Evolutionary conservation across 805 yeast species (phyloP).

Genomic region (Saturnispora sekii): DNA sequence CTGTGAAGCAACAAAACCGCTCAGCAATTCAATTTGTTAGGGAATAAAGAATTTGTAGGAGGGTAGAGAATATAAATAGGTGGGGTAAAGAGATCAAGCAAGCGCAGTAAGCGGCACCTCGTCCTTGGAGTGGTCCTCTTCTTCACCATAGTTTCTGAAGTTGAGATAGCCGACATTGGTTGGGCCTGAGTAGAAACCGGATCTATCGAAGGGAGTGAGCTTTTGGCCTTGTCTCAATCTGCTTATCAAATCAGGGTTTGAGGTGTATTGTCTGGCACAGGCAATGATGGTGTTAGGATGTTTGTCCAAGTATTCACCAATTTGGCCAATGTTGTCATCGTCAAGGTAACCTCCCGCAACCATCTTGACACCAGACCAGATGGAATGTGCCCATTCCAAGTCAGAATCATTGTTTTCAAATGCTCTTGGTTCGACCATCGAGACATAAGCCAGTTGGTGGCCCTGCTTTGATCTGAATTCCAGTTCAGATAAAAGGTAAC

Average conservation of each 20-base stretch:
- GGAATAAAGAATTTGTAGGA: neutral
- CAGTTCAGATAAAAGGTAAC: conserved; percentile 31
- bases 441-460: conserved; percentile 18
- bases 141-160: conserved; percentile 9
- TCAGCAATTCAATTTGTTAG: no score
- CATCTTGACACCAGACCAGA: conserved; percentile 18
- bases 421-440: conserved; percentile 56
- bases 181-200: conserved; percentile 26
- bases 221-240: conserved; percentile 28
- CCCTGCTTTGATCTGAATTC: conserved; percentile 23
- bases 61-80: neutral
- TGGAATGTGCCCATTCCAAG: conserved; percentile 13
- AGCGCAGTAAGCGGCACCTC: conserved; percentile 4
- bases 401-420: conserved; percentile 6
- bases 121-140: conserved; percentile 10
- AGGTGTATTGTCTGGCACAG: conserved; percentile 30
- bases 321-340: conserved; percentile 15
- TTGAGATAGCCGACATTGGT: conserved; percentile 13
- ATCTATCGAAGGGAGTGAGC: conserved; percentile 32
- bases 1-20: no score
- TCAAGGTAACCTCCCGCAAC: conserved; percentile 20
- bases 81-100: conserved; percentile 2
- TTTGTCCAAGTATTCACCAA: conserved; percentile 12
- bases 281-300: conserved; percentile 37
- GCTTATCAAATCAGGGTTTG: conserved; percentile 36